A percentile compares a stretch with the other conserved stretches of the same genome.
Evolutionary conservation across 805 yeast species (phyloP).

Genomic region (Wickerhamiella australiensis): DNA sequence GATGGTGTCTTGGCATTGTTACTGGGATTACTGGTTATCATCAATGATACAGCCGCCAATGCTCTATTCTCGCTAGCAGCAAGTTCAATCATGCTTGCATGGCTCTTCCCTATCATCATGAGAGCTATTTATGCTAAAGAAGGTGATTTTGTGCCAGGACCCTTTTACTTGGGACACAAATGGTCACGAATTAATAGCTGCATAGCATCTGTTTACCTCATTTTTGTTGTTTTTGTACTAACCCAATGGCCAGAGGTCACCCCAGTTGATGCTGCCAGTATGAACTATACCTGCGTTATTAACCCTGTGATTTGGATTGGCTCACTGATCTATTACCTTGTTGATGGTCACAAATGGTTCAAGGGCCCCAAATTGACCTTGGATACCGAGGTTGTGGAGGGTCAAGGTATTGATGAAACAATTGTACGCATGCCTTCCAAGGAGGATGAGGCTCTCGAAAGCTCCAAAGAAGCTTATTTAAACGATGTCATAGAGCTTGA

Average conservation of each 20-base stretch:
- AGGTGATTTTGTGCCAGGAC: constrained; percentile 45
- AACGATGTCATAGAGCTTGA: not conserved
- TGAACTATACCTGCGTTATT: constrained; percentile 62
- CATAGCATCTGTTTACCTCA: constrained; percentile 11
- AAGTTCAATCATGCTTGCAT: constrained; percentile 50
- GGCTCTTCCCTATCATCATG: constrained; percentile 49
- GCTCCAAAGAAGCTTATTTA: not conserved
- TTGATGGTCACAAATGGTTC: constrained; percentile 42
- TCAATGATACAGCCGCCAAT: constrained; percentile 46
- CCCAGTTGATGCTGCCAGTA: constrained; percentile 33
- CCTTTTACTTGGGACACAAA: constrained; percentile 46
- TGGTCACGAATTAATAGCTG: constrained; percentile 37
- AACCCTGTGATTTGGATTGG: constrained; percentile 49
- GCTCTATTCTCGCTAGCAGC: constrained; percentile 55
- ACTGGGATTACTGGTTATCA: constrained; percentile 46
- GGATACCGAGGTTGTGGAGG: not conserved
- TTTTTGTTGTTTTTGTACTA: constrained; percentile 39
- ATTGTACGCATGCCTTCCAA: constrained; percentile 4
- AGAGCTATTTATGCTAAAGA: constrained; percentile 41
- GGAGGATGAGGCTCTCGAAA: not conserved
- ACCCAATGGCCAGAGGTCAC: constrained; percentile 45
- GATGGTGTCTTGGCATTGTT: constrained; percentile 38
- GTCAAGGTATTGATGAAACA: constrained; percentile 8
- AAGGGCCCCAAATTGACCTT: constrained; percentile 40
- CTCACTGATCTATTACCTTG: constrained; percentile 39